Evolutionary conservation across 164 flowering plant genomes (phyloP).

Genomic region (Vitis rupestris): DNA sequence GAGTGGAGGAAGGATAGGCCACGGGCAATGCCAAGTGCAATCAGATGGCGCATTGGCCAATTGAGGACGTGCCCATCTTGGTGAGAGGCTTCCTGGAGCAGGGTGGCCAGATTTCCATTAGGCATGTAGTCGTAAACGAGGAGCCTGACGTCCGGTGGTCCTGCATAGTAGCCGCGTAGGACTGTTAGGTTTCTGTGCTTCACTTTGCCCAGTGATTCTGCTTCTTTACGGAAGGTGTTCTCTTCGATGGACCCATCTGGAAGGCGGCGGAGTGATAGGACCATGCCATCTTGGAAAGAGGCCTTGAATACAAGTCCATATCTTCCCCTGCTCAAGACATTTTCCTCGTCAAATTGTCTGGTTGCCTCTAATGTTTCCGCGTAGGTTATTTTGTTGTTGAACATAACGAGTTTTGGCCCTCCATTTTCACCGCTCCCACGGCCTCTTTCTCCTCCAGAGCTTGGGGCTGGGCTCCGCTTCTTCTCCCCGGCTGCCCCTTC

Average conservation of each 20-base stretch:
- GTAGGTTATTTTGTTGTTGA: conserved; percentile 65
- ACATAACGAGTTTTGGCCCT: conserved; percentile 80
- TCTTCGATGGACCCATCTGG: conserved; percentile 55
- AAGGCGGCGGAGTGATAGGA: conserved; percentile 74
- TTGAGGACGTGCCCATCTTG: conserved; percentile 91
- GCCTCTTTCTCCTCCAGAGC: conserved; percentile 56
- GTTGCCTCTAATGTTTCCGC: conserved; percentile 85
- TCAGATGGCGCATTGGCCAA: conserved; percentile 98
- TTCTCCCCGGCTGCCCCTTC: conserved; percentile 58
- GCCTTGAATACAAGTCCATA: conserved; percentile 83
- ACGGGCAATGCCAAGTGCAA: conserved; percentile 87
- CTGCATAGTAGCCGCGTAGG: conserved; percentile 83
- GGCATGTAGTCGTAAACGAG: conserved; percentile 97
- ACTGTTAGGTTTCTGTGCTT: conserved; percentile 86
- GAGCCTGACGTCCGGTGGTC: conserved; percentile 71
- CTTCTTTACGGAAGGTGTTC: conserved; percentile 57
- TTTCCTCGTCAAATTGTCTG: conserved; percentile 86
- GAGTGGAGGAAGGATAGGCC: conserved; percentile 77
- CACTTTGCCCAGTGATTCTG: conserved; percentile 72
- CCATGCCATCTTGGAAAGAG: conserved; percentile 70
- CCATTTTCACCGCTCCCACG: conserved; percentile 64
- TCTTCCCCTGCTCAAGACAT: conserved; percentile 68
- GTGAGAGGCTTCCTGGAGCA: conserved; percentile 91
- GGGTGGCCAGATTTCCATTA: conserved; percentile 82
- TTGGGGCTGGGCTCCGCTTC: conserved; percentile 63